Percentiles rank a stretch among this genome's conserved stretches.
These are phyloP conservation scores for Fusarium penzigii DNA, from an alignment of 2,329 filamentous ascomycete genomes.

Conservation along the genomic window DNA sequence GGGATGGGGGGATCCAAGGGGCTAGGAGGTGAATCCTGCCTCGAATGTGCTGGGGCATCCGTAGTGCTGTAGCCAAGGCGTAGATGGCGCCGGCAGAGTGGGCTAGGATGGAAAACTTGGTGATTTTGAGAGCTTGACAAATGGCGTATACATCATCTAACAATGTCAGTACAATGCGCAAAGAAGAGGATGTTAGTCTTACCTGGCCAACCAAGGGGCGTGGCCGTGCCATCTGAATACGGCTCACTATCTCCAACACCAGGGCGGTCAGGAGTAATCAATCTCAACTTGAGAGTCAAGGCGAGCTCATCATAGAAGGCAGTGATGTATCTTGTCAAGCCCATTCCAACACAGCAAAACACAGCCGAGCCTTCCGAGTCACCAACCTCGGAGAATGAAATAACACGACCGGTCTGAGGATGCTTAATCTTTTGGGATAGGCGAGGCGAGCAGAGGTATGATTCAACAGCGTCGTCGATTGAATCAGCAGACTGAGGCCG, in stretches of 20 bases:
- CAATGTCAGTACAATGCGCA: neutral
- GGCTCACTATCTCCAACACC: slow-evolving; percentile 91
- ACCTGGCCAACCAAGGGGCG: slow-evolving; percentile 93
- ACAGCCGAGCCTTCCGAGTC: slow-evolving; percentile 89
- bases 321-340: slow-evolving; percentile 90
- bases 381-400: slow-evolving; percentile 96
- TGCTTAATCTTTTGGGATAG: slow-evolving; percentile 87
- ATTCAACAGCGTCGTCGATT: slow-evolving; percentile 82
- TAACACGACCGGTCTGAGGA: slow-evolving; percentile 80
- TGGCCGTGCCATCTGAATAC: slow-evolving; percentile 78
- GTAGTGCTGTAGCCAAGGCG: slow-evolving; percentile 87
- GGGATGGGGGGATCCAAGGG: slow-evolving; percentile 95
- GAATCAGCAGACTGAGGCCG: slow-evolving; percentile 80
- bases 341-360: slow-evolving; percentile 98
- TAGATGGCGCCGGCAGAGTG: slow-evolving; percentile 99
- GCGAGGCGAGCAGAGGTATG: slow-evolving; percentile 79
- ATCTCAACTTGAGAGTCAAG: slow-evolving; percentile 78
- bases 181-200: slow-evolving; percentile 36
- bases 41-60: slow-evolving; percentile 94
- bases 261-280: slow-evolving; percentile 92
- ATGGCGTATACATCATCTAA: slow-evolving; percentile 85
- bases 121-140: slow-evolving; percentile 87
- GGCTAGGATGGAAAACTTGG: slow-evolving; percentile 92
- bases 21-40: slow-evolving; percentile 92
- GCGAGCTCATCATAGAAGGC: slow-evolving; percentile 97